Evolutionary conservation across 2,329 filamentous ascomycete species (phyloP), one percentile per base, ranked within the genome.

Genomic region (Cryphonectria radicalis): DNA sequence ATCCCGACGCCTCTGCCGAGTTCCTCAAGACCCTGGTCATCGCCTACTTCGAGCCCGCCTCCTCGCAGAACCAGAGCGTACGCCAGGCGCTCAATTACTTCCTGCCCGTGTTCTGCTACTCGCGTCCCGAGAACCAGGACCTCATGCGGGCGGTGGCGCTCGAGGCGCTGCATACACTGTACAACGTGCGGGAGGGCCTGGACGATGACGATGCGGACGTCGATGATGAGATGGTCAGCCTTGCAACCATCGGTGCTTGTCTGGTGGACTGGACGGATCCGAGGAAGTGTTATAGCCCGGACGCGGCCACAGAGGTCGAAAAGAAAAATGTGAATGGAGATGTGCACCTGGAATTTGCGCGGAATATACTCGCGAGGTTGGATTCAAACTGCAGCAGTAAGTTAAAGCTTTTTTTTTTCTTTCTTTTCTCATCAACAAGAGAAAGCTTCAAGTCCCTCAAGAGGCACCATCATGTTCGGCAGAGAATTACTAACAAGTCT

Each of bases 251-350:
- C 71, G 94, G 93, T 0, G 90, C 93, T 3, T 95, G 94, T 77
- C 83, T 98, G 10, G 89, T 95, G 0, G 95, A 98, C 79, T 98
- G 95, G 96, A 98, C 95, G 0, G 95, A 98, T 79, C 94, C 95
- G 53, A 87, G 95, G 66, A 95, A 97, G 80, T 93, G 83, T 82
- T 92, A 82, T 81, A 87, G 80, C 70, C 86, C 83, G 74, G 84
- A 81, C 5, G 76, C 82, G 1, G 77, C 86, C 1, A 82, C 83
- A 71, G 88, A 92, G 65, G 84, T 84, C 1, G 86, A 88, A 68
- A 91, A 88, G 80, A 91, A 87, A 82, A 85, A 84, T 67, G 87
- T 93, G 22, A 91, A 92, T 74, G 92, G 92, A 11, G 91, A 94
- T 78, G 90, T 95, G 3, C 95, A 98, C 77, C 85, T 97, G 1